A percentile compares a stretch with the other conserved stretches of the same genome.
Evolutionary conservation across 306 rosid species (phyloP).

Genomic region (Crotalaria pallida): DNA sequence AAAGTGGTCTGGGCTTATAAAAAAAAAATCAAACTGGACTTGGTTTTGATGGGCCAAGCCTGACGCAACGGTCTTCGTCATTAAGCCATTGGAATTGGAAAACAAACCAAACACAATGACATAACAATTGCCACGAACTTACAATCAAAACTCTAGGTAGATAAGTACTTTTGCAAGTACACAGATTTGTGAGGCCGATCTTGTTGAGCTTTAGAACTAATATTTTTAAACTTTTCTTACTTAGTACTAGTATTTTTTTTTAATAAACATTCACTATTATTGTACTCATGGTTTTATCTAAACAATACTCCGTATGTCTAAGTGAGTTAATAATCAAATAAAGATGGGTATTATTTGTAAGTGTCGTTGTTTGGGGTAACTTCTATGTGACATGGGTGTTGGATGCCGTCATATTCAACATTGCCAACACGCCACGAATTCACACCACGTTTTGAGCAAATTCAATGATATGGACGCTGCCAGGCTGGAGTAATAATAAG

Average conservation of each 20-base stretch:
- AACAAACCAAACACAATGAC: neutral
- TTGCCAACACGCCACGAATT: constrained; percentile 6
- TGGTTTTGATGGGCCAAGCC: neutral
- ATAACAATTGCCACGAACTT: neutral
- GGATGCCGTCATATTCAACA: neutral
- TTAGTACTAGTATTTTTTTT: too few relatives aligned
- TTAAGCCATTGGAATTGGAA: neutral
- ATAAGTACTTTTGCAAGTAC: too few relatives aligned
- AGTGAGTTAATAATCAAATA: too few relatives aligned
- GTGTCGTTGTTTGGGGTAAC: too few relatives aligned
- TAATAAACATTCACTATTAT: too few relatives aligned
- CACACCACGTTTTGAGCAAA: neutral
- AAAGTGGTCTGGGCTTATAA: too few relatives aligned
- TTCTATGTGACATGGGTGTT: neutral
- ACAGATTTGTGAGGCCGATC: too few relatives aligned
- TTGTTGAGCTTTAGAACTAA: too few relatives aligned
- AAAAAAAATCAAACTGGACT: neutral
- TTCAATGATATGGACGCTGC: neutral
- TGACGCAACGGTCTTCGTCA: neutral
- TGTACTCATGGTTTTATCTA: neutral
- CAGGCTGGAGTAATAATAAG: neutral
- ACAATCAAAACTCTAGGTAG: too few relatives aligned
- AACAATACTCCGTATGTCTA: too few relatives aligned
- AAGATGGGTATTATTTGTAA: too few relatives aligned
- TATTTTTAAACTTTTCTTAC: too few relatives aligned